Base-by-base conservation (phyloP, 768 basidiomycete species). In the Auriculariales sp. region DNA sequence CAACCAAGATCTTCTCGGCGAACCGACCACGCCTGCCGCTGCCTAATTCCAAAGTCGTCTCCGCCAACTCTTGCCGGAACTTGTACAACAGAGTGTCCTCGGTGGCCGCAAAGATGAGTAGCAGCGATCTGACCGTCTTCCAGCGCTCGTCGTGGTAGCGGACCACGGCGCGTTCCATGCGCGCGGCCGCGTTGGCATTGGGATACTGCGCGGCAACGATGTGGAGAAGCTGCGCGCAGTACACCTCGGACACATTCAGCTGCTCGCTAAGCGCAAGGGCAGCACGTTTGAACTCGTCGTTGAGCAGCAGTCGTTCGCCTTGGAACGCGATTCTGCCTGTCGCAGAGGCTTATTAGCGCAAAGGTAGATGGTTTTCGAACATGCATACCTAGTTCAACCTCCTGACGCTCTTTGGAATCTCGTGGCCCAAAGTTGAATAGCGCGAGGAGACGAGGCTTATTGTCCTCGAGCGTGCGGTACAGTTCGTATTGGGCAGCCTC, bases 231-330 rank as follows among this genome's bases (percentile, higher is more conserved):
- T 70, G 70, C 3, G 89, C 85, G 47, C 81, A 66, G 63, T 85
- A 79, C 56, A 81, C 77, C 66, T 94, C 91, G 11, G 91, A 93
- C 55, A 79, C 79, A 57, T 77, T 72, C 48, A 95, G 79, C 49
- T 87, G 78, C 59, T 84, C 78, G 0, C 91, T 78, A 49, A 93
- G 75, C 63, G 88, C 85, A 49, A 85, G 62, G 49, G 73, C 77
- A 61, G 87, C 87, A 46, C 75, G 77, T 12, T 78, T 79, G 63
- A 91, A 90, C 59, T 91, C 83, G 12, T 76, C 63, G 61, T 87
- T 89, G 55, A 92, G 73, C 0, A 79, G 77, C 30, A 82, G 70
- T n/a, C 77, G 68, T 57, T 73, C 76, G 28, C 83, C 79, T 51
- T 81, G 69, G 19, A 87, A 66, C 0, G 68, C 61, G 17, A 74